Base-by-base conservation (phyloP, 805 yeast genomes). In the Candida nemodendra region DNA sequence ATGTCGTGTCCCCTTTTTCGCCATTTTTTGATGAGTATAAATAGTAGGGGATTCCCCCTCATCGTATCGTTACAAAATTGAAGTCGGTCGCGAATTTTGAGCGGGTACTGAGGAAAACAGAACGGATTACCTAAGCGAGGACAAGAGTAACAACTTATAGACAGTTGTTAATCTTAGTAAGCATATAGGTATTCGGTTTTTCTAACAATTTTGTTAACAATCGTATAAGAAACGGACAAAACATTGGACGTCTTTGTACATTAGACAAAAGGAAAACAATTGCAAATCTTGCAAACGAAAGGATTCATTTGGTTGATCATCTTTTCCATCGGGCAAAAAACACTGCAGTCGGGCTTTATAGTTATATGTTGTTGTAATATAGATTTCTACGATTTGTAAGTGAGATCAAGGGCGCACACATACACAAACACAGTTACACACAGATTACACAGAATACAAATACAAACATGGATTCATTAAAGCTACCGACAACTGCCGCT, bases 401-500 rank as follows among this genome's bases (percentile, higher is more conserved):
- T 42, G 42, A 45, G 11, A 32, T 9, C 23, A 22, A 13, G 9
- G 8, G n/a, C 18, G 25, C 30, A 21, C 17, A 19, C 16, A 12
- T 25, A 11, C 11, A 16, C 14, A 12, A 17, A 17, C 39, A 33
- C 39, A 32, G 35, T 17, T 26, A 35, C 30, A 35, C 17, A 47
- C 35, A 37, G 35, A 34, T 19, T n/a, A n/a, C n/a, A n/a, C n/a
- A n/a, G 39, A 32, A 48, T 19, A 36, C 30, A 32, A 32, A 22
- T 27, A 19, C 27, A 19, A 39, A 23, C 14, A 82, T 83, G 89
- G 88, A 83, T 56, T 78, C 89, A 32, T 70, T 83, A 44, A 79
- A 82, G 46, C 72, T 81, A 44, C 91, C 91, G 44, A 80, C 84
- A 15, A 83, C 85, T 14, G 87, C 90, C 9, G 85, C 84, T 5